Conservation (phyloP, 371 early-diverging fungal genomes). For the Actinomortierella wolfii region DNA sequence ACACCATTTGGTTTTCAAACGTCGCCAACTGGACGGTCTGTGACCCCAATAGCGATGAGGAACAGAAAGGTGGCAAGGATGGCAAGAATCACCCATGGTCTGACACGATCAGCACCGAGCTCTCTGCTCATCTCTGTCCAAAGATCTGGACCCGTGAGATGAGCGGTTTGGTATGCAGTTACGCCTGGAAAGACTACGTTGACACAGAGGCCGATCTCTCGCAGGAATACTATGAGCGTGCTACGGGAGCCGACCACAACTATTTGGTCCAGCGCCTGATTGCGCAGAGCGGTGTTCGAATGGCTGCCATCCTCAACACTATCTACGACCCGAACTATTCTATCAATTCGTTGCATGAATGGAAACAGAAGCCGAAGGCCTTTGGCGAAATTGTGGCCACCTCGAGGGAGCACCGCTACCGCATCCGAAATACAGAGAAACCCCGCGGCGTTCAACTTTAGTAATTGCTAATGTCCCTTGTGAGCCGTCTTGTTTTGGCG, state of each 20-base stretch:
- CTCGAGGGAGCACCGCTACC: too few relatives aligned
- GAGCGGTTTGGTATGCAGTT: conserved; percentile 46
- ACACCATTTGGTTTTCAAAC: conserved; percentile 27
- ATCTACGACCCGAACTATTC: conserved; percentile 22
- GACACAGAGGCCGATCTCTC: conserved; percentile 28
- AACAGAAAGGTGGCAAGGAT: background rate
- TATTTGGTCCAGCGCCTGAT: conserved; percentile 26
- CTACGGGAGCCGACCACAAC: conserved; percentile 16
- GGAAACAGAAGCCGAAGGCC: too few relatives aligned
- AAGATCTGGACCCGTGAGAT: conserved; percentile 44
- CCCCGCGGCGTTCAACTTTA: too few relatives aligned
- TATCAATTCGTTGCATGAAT: conserved; percentile 2
- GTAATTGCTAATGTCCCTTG: too few relatives aligned
- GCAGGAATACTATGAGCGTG: conserved; percentile 15
- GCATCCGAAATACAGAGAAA: too few relatives aligned
- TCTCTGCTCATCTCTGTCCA: conserved; percentile 24
- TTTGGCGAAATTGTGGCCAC: too few relatives aligned
- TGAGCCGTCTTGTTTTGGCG: too few relatives aligned
- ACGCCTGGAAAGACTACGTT: conserved; percentile 43
- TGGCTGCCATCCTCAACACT: conserved; percentile 43
- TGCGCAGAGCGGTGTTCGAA: conserved; percentile 36
- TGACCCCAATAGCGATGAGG: conserved; percentile 9
- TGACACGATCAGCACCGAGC: conserved; percentile 8
- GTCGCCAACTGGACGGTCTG: conserved; percentile 29
- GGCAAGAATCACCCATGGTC: conserved; percentile 18